Percentiles rank a stretch among this genome's conserved stretches.
Conservation (phyloP, 2,329 filamentous ascomycete species). For the Coniosporium tulheliwenetii region DNA sequence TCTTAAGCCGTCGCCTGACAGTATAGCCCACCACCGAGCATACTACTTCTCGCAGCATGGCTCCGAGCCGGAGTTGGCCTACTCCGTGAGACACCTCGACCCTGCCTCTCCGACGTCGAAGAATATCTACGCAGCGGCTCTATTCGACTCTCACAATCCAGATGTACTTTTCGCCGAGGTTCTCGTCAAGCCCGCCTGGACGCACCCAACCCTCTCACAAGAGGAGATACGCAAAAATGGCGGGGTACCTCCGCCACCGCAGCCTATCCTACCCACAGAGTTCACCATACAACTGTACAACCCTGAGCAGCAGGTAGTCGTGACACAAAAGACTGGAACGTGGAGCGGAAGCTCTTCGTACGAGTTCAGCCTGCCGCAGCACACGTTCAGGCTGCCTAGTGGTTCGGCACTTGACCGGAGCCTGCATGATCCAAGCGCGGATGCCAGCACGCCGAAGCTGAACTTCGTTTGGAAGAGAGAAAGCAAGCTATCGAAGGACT, state of each 20-base stretch:
- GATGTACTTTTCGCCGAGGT: conserved; percentile 82
- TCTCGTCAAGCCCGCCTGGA: conserved; percentile 70
- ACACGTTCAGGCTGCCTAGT: conserved; percentile 69
- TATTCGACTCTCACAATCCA: conserved; percentile 67
- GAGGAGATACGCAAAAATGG: conserved; percentile 62
- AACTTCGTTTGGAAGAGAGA: conserved; percentile 84
- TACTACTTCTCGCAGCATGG: conserved; percentile 53
- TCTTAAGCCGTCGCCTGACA: conserved; percentile 36
- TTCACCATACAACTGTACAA: conserved; percentile 89
- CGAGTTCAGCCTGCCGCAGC: conserved; percentile 85
- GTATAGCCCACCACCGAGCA: conserved; percentile 35
- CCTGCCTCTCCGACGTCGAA: conserved; percentile 52
- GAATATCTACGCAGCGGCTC: conserved; percentile 74
- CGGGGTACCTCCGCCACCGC: conserved; percentile 47
- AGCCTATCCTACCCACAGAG: conserved; percentile 58
- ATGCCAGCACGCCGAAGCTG: conserved; percentile 48
- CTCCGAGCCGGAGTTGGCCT: conserved; percentile 63
- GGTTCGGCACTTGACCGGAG: conserved; percentile 63
- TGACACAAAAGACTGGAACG: conserved; percentile 56
- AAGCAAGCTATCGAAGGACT: conserved; percentile 68
- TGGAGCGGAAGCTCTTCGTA: conserved; percentile 72
- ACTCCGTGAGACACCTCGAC: conserved; percentile 63
- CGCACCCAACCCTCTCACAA: conserved; percentile 63
- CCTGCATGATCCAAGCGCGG: conserved; percentile 41
- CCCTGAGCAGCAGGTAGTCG: conserved; percentile 65